phyloP scores from a whole-genome alignment of 352 stramenopile genomes.

The Phytophthora lateralis region DNA sequence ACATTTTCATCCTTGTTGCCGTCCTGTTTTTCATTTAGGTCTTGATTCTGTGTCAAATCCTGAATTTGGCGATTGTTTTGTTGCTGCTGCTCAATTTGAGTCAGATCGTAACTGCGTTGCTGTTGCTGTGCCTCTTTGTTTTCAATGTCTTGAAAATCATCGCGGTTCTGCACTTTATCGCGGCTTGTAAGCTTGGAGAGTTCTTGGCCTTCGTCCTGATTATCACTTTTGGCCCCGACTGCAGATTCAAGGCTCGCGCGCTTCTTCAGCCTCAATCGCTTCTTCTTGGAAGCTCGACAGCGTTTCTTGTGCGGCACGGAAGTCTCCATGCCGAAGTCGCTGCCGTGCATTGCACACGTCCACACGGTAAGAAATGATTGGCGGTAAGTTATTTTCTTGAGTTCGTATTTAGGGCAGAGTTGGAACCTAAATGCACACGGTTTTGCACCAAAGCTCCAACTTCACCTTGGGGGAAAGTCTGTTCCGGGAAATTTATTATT shows the following conservation, averaged over 20 bases:
- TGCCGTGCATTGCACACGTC: constrained; percentile 3
- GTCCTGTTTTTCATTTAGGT: neutral
- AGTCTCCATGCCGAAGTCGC: neutral
- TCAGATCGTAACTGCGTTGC: neutral
- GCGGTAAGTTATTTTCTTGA: constrained; percentile 12
- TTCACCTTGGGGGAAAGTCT: too few relatives aligned
- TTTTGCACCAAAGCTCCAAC: too few relatives aligned
- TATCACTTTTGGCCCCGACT: neutral
- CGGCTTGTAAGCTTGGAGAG: neutral
- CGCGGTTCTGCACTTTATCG: neutral
- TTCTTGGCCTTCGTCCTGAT: neutral
- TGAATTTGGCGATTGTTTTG: neutral
- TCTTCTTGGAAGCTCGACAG: constrained; percentile 22
- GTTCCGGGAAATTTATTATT: too few relatives aligned
- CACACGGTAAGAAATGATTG: constrained; percentile 11
- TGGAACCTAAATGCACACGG: too few relatives aligned
- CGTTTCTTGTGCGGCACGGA: constrained; percentile 9
- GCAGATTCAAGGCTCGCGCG: constrained; percentile 8
- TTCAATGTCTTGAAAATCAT: neutral
- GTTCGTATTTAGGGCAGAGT: neutral
- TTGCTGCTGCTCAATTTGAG: neutral
- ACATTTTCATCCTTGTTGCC: neutral
- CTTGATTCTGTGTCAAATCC: neutral
- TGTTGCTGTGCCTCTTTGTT: neutral
- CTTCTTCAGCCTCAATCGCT: constrained; percentile 15